Percentiles rank a stretch among this genome's conserved stretches.
Conservation (phyloP, 1,139 yeast species). For the Hansenula anomala region DNA sequence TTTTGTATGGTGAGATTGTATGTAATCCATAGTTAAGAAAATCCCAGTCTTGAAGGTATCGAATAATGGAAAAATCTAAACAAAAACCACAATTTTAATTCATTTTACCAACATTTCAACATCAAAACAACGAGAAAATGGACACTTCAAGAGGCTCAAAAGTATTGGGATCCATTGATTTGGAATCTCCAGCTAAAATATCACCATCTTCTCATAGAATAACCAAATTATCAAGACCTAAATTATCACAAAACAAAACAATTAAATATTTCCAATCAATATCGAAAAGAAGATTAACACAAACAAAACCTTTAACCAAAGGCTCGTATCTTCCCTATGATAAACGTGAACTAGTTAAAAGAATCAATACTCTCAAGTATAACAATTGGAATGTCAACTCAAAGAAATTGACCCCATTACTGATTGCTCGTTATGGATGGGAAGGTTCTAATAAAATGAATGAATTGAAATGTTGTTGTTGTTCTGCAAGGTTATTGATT, state of each 20-base stretch:
- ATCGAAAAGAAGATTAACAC: not conserved
- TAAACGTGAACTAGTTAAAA: conserved; percentile 14
- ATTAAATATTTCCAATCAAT: conserved; percentile 3
- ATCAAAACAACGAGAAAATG: not conserved
- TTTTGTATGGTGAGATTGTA: no score
- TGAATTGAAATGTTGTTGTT: not conserved
- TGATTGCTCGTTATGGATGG: conserved; percentile 5
- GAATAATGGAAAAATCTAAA: not conserved
- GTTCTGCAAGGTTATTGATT: not conserved
- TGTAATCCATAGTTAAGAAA: no score
- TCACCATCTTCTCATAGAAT: not conserved
- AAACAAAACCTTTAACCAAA: not conserved
- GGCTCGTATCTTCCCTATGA: conserved; percentile 15
- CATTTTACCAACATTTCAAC: not conserved
- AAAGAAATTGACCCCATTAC: conserved; percentile 3
- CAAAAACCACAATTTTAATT: no score
- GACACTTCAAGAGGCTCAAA: not conserved
- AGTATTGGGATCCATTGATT: not conserved
- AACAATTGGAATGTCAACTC: conserved; percentile 24
- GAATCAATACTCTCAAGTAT: conserved; percentile 21
- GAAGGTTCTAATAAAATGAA: not conserved
- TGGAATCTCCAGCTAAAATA: not conserved
- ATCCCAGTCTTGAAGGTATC: not conserved
- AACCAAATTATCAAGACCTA: not conserved
- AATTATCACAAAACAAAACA: not conserved